Evolutionary conservation across 2,329 filamentous ascomycete species (phyloP).

Genomic region (Cercospora sp.): DNA sequence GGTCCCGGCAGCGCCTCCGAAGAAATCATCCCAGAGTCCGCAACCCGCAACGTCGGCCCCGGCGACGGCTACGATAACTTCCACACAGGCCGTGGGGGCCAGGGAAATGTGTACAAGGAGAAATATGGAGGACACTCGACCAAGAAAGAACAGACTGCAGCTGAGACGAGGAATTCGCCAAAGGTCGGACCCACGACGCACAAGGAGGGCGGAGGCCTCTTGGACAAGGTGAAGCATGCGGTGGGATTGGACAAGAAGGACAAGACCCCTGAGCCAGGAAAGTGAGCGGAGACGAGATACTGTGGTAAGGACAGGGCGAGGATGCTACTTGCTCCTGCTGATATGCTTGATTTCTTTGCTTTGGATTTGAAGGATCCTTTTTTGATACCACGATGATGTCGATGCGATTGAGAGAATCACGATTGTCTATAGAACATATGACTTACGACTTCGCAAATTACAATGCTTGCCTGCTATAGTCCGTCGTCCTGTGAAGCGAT

Average conservation of each 20-base stretch:
- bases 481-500: neutral
- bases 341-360: neutral
- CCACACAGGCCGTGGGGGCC: slow-evolving; percentile 51
- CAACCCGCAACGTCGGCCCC: slow-evolving; percentile 34
- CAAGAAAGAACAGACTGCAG: slow-evolving; percentile 33
- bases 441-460: neutral
- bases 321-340: neutral
- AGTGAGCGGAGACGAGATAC: neutral
- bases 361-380: neutral
- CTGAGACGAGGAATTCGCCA: slow-evolving; percentile 5
- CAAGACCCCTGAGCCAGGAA: slow-evolving; percentile 24
- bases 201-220: slow-evolving; percentile 36
- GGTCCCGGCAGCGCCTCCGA: slow-evolving; percentile 31
- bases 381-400: neutral
- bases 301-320: neutral
- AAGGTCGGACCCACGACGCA: neutral
- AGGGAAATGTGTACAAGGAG: slow-evolving; percentile 51
- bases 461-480: neutral
- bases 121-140: slow-evolving; percentile 50
- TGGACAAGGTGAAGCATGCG: slow-evolving; percentile 48
- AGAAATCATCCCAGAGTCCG: slow-evolving; percentile 48
- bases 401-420: neutral
- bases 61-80: slow-evolving; percentile 45
- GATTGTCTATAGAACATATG: neutral
- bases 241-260: slow-evolving; percentile 33